Evolutionary conservation across 2,329 filamentous ascomycete species (phyloP).

Genomic region (Sporothrix curviconia): DNA sequence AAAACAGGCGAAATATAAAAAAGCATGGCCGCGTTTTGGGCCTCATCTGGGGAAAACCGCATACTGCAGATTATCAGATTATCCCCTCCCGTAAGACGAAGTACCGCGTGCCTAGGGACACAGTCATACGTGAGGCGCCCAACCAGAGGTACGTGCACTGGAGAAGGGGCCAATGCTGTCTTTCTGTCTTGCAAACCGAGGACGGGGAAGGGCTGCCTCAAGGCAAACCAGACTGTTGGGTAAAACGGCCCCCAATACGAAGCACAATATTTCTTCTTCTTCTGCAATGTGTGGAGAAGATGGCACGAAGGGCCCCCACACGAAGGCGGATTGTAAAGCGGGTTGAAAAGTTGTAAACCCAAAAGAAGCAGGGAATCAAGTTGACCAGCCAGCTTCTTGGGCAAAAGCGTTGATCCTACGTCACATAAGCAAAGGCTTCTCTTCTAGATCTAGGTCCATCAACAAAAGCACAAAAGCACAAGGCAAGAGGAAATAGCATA

Average conservation of each 20-base stretch:
- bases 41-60: background rate
- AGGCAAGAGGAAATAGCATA: background rate
- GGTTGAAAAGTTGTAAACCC: too few relatives aligned
- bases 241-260: slow-evolving; percentile 18
- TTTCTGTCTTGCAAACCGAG: background rate
- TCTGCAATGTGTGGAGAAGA: background rate
- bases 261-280: slow-evolving; percentile 3
- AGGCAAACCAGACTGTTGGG: slow-evolving; percentile 16
- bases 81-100: background rate
- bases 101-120: background rate
- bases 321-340: too few relatives aligned
- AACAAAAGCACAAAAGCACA: background rate
- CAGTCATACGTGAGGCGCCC: too few relatives aligned
- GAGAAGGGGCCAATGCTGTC: background rate
- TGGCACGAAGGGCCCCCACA: too few relatives aligned
- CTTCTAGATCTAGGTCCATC: too few relatives aligned
- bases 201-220: background rate
- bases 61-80: background rate
- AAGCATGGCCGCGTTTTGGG: slow-evolving; percentile 4
- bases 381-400: too few relatives aligned
- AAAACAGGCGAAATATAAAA: background rate
- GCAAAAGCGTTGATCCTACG: too few relatives aligned
- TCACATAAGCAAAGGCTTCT: too few relatives aligned
- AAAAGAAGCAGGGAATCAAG: background rate
- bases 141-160: too few relatives aligned